Evolutionary conservation across 495 filamentous ascomycete species (phyloP), one percentile per base, ranked within the genome.

Genomic region (Bacidia gigantensis): DNA sequence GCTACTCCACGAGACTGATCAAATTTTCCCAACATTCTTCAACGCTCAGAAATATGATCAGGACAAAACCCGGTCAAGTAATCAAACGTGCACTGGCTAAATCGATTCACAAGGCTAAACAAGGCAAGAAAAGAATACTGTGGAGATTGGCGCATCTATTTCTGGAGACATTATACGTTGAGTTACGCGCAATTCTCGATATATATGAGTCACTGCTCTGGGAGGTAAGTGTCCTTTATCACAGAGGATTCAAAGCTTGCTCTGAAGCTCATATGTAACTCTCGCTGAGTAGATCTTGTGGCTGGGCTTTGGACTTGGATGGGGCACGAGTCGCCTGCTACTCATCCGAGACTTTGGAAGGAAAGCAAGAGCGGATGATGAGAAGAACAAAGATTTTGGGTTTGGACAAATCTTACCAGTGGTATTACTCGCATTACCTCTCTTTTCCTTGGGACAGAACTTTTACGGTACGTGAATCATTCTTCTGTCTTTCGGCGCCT

Each of bases 251-350:
- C 11, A 20, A 12, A 49, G 11, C 25, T 39, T 35, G 7, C n/a
- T n/a, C 20, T 22, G 9, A n/a, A 18, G 11, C 11, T 20, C 14
- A 32, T 11, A 32, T 43, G 10, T 18, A 23, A 14, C 2, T 29
- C 9, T 5, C 24, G 18, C 1, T 3, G 11, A 3, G 29, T 7
- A 55, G 53, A 51, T 55, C 11, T 5, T 35, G 10, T 55, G 53
- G 47, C 53, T 55, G 10, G 12, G 20, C 18, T 44, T 49, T 23
- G 39, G 38, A 1, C 39, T 55, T 11, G 32, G 22, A 5, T 55
- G 40, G 40, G 53, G 47, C 10, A 55, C 47, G 11, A 21, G 14
- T 21, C 21, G 50, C 25, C 20, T 55, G 29, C 14, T 14, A 35
- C 5, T 14, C 7, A 35, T 14, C 7, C 29, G 29, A 35, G 29